Base-by-base conservation (phyloP, 768 basidiomycete genomes). In the Tubosaeta sp. region DNA sequence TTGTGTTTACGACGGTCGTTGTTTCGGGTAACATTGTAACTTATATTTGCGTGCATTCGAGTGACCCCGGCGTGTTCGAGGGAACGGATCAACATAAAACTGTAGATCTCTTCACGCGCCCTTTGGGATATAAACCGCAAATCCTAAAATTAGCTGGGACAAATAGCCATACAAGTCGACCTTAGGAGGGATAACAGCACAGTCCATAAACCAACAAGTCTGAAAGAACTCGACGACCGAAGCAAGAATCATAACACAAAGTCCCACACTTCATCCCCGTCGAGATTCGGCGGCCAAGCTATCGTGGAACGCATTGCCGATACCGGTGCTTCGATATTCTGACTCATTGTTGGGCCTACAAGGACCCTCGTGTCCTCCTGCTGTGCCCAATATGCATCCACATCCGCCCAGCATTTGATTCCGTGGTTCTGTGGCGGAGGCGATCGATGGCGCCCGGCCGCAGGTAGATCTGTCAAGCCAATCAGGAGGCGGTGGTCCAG, bases 251-350 rank as follows among this genome's bases (percentile, higher is more conserved):
- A 59, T 48, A 42, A 46, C 32, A 27, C 30, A 40, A 24, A 38
- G 46, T 60, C 55, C 53, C 60, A 60, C 52, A 58, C 52, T 3
- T 43, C 49, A 55, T 61, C 44, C 57, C 55, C 67, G 57, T 63
- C 58, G 43, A 57, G 52, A 24, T 55, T 46, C 53, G 61, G 57
- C 47, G 53, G 51, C 69, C 67, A 67, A 34, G 46, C 34, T 18
- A 49, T 71, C 36, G 76, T 76, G 46, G 73, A 79, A 40, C 77
- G 75, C 66, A 77, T 75, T 52, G 71, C 72, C 49, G 77, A 79
- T 16, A 74, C 67, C 35, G 72, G 67, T 63, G 46, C 40, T 31
- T 54, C 55, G 46, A 53, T 48, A 14, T 53, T 35, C 35, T 46
- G 45, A n/a, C 21, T 38, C 44, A 11, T 27, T 27, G 19, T 14